These are phyloP conservation scores for Monosporascus sp. DNA, from an alignment of 2,329 filamentous ascomycete genomes.

Conservation along the genomic window DNA sequence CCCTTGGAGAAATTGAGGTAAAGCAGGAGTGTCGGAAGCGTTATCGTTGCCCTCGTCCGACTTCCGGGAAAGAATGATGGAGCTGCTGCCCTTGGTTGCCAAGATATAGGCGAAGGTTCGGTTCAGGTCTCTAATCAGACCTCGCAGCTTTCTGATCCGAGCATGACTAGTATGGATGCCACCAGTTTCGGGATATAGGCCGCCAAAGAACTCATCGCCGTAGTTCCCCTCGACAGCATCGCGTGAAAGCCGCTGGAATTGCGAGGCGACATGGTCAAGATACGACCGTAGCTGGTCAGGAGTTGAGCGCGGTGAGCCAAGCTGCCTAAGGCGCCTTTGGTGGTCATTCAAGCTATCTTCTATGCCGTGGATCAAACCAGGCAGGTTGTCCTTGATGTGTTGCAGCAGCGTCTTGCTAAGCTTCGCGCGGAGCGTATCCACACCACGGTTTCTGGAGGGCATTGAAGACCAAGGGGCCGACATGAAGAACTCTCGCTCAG, in stretches of 20 bases:
- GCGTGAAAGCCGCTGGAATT: constrained; percentile 30
- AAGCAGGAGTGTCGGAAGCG: background rate
- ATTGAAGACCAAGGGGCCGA: constrained; percentile 22
- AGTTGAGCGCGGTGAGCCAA: constrained; percentile 21
- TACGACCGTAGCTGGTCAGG: constrained; percentile 24
- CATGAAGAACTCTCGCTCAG: constrained; percentile 28
- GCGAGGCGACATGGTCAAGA: constrained; percentile 29
- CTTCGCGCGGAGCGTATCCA: constrained; percentile 29
- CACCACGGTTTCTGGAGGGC: constrained; percentile 26
- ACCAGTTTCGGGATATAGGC: constrained; percentile 6
- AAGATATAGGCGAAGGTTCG: constrained; percentile 24
- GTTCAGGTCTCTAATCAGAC: constrained; percentile 26
- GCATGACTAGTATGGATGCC: constrained; percentile 8
- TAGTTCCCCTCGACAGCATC: constrained; percentile 37
- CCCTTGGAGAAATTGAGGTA: constrained; percentile 22
- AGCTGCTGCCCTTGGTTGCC: constrained; percentile 19
- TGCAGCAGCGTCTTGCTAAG: constrained; percentile 30
- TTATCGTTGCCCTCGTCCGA: background rate
- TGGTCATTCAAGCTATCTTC: constrained; percentile 13
- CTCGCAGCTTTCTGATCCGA: constrained; percentile 23
- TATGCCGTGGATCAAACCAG: constrained; percentile 21
- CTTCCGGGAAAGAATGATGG: constrained; percentile 10
- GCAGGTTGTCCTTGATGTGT: constrained; percentile 24
- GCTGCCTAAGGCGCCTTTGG: constrained; percentile 9
- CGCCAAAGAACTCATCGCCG: constrained; percentile 33